Conservation (phyloP, 805 yeast species). For the Kazachstania kunashirensis region DNA sequence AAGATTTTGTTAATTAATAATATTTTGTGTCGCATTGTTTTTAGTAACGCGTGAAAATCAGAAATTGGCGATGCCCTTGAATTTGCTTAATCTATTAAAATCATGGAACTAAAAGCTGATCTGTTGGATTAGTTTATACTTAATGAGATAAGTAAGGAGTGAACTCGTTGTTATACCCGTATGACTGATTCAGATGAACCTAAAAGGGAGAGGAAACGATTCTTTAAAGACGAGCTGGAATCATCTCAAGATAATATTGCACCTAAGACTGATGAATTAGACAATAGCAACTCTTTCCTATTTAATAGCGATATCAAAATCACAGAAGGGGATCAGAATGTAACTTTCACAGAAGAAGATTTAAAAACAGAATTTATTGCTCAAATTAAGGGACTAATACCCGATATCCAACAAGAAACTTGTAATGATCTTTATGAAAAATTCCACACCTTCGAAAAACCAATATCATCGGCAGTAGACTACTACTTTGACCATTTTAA, state of each 20-base stretch:
- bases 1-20: no score
- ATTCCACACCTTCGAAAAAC: constrained; percentile 21
- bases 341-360: constrained; percentile 1
- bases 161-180: no score
- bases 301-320: constrained; percentile 7
- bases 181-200: constrained; percentile 1
- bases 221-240: constrained; percentile 26
- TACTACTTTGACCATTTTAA: constrained; percentile 30
- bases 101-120: no score
- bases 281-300: constrained; percentile 16
- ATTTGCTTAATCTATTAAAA: no score
- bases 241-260: constrained; percentile 12
- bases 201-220: constrained; percentile 15
- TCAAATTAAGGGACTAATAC: constrained; percentile 30
- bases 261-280: constrained; percentile 7
- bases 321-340: constrained; percentile 3
- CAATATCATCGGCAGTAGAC: constrained; percentile 33
- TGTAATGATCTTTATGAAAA: constrained; percentile 21
- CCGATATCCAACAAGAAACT: constrained; percentile 21
- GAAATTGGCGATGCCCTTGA: no score
- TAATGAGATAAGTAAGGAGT: no score
- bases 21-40: no score
- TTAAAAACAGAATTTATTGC: constrained; percentile 18
- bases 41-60: no score
- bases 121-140: no score